Evolutionary conservation across 768 basidiomycete species (phyloP).

Genomic region (Terana coerulea): DNA sequence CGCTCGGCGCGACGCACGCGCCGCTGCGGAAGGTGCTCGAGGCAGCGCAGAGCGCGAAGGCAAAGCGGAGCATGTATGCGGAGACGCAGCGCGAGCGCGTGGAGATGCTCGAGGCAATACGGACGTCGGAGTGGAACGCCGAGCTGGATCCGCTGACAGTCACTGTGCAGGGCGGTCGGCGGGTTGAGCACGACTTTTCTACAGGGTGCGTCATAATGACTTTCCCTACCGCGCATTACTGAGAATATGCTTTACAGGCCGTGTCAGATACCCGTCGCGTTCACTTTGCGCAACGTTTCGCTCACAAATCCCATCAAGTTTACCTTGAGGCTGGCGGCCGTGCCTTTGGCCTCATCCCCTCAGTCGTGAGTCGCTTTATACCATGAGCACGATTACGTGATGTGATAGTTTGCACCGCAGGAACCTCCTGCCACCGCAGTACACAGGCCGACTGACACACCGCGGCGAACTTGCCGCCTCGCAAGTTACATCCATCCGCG

Average conservation of each 20-base stretch:
- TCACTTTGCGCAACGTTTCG: slow-evolving; percentile 72
- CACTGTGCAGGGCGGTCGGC: slow-evolving; percentile 38
- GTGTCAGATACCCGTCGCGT: slow-evolving; percentile 46
- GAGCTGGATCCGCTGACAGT: slow-evolving; percentile 76
- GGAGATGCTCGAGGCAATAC: slow-evolving; percentile 64
- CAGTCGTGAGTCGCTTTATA: slow-evolving; percentile 2
- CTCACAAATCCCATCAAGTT: slow-evolving; percentile 56
- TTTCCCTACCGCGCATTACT: neutral
- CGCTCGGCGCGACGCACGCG: slow-evolving; percentile 68
- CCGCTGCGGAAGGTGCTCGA: slow-evolving; percentile 58
- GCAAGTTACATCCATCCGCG: slow-evolving; percentile 38
- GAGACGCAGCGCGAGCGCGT: slow-evolving; percentile 77
- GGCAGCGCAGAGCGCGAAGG: slow-evolving; percentile 56
- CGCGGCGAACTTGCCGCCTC: slow-evolving; percentile 55
- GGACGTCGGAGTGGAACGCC: slow-evolving; percentile 68
- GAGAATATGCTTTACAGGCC: slow-evolving; percentile 30
- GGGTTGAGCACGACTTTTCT: slow-evolving; percentile 61
- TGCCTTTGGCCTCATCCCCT: slow-evolving; percentile 22
- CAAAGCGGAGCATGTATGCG: slow-evolving; percentile 84
- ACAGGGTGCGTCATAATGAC: slow-evolving; percentile 57
- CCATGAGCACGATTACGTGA: neutral
- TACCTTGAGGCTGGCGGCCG: slow-evolving; percentile 36
- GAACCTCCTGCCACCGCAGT: slow-evolving; percentile 47
- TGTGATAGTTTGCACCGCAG: slow-evolving; percentile 23
- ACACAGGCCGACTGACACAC: slow-evolving; percentile 64